phyloP scores from a whole-genome alignment of 2,329 filamentous ascomycete species.

The Dissoconium aciculare region DNA sequence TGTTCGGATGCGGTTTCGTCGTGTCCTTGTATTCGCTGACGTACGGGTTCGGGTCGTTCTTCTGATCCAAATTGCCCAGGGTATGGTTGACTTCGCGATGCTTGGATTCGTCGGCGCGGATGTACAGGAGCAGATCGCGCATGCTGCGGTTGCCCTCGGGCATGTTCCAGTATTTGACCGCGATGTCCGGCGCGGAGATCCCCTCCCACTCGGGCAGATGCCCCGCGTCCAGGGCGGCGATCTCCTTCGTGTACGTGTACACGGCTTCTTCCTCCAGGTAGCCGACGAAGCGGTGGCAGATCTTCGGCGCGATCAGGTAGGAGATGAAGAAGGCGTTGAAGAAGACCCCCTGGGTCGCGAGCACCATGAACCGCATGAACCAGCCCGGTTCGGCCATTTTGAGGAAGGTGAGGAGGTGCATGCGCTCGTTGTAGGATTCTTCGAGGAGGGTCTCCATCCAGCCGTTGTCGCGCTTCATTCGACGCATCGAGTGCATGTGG shows the following conservation, averaged over 20 bases:
- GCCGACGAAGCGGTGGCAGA: conserved; percentile 87
- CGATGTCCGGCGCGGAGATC: conserved; percentile 73
- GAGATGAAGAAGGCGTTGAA: conserved; percentile 86
- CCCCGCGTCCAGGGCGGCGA: conserved; percentile 76
- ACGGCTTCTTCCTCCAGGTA: conserved; percentile 97
- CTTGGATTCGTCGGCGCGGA: conserved; percentile 77
- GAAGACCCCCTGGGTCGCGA: conserved; percentile 80
- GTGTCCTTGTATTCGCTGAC: conserved; percentile 65
- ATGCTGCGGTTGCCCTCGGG: conserved; percentile 69
- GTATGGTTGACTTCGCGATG: conserved; percentile 86
- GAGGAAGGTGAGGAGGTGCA: conserved; percentile 86
- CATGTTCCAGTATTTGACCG: conserved; percentile 87
- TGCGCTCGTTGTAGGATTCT: conserved; percentile 38
- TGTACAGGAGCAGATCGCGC: conserved; percentile 74
- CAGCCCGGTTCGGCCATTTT: conserved; percentile 74
- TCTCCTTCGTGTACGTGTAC: conserved; percentile 80
- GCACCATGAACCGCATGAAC: conserved; percentile 84
- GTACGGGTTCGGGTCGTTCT: conserved; percentile 82
- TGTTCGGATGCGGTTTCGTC: conserved; percentile 51
- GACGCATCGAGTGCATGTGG: conserved; percentile 68
- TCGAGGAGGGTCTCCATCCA: conserved; percentile 49
- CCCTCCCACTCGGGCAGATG: conserved; percentile 67
- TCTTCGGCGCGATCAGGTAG: conserved; percentile 74
- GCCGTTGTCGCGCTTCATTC: conserved; percentile 84
- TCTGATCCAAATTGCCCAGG: conserved; percentile 71